phyloP scores from a whole-genome alignment of 2,329 filamentous ascomycete genomes.

The Shiraia sp. region DNA sequence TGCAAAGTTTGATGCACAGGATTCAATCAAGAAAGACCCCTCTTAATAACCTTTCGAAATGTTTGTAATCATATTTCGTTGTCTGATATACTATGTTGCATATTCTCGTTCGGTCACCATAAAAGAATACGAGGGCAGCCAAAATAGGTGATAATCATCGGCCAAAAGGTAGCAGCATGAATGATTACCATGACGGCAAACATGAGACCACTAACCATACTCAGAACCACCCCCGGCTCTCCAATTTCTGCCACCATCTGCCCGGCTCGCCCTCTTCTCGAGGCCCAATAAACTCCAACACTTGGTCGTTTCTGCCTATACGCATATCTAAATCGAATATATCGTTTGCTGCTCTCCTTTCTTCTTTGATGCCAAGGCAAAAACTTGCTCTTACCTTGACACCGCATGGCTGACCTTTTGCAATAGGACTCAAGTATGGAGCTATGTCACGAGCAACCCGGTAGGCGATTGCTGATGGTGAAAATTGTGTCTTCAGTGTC shows the following conservation, averaged over 20 bases:
- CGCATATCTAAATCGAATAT: slow-evolving; percentile 53
- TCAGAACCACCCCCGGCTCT: slow-evolving; percentile 51
- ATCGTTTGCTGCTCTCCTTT: slow-evolving; percentile 34
- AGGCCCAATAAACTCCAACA: slow-evolving; percentile 48
- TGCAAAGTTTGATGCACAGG: no score
- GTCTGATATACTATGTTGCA: no score
- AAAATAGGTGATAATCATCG: no score
- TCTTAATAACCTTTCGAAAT: no score
- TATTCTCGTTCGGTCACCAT: no score
- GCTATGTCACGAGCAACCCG: slow-evolving; percentile 47
- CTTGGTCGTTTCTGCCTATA: slow-evolving; percentile 46
- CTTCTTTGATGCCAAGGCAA: slow-evolving; percentile 43
- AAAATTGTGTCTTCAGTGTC: slow-evolving; percentile 45
- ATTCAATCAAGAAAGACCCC: no score
- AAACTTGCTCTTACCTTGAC: slow-evolving; percentile 52
- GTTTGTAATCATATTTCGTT: no score
- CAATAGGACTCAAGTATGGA: slow-evolving; percentile 45
- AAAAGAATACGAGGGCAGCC: no score
- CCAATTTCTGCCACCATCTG: slow-evolving; percentile 49
- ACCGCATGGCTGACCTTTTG: slow-evolving; percentile 46
- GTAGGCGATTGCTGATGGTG: slow-evolving; percentile 47
- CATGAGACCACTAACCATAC: not conserved
- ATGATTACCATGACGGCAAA: no score
- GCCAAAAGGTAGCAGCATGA: no score
- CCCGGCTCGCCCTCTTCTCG: slow-evolving; percentile 49